Evolutionary conservation across 768 basidiomycete species (phyloP), one percentile per base, ranked within the genome.

Genomic region (Boletus pseudopeckii): DNA sequence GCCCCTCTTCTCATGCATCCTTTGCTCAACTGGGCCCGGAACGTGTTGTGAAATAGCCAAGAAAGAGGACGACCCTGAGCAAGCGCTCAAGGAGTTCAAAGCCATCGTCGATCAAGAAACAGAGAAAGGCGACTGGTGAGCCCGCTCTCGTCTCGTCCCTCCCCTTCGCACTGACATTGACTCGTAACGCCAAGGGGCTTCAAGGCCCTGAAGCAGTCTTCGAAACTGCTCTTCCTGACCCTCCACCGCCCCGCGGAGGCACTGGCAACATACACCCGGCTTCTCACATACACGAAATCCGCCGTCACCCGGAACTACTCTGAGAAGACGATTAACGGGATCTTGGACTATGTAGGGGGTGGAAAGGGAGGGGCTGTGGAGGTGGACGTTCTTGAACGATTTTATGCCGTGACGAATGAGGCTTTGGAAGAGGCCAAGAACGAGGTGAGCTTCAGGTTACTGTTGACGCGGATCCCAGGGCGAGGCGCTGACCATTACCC

Each of bases 271-370:
- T 99, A 99, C 69, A 86, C 76, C 18, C 82, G 87, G 60, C 80
- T 99, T 5, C 76, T 99, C 49, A 85, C 88, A 0, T 98, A 98
- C 72, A 98, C 95, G 13, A 98, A 96, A 70, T 92, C 90, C 14
- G 90, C 92, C 3, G 92, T 97, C 18, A 97, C 94, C 4, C 83
- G 93, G 32, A 96, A 96, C 68, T 92, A 96, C 65, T 94, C 96
- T 11, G 97, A 99, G 72, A 99, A 98, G 77, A 89, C 91, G 17
- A 99, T 99, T 77, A 99, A 99, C 68, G 90, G 91, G 52, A 97
- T 99, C 59, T 77, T 99, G 59, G 97, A 99, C 70, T 98, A 98
- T 62, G 97, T 98, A 38, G 94, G 94, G 11, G 94, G 94, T 44
- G 83, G 87, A 45, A 88, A 89, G 69, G 85, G 88, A 18, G 90